phyloP scores from a whole-genome alignment of 768 basidiomycete genomes.

The Cystofilobasidium ferigula region DNA sequence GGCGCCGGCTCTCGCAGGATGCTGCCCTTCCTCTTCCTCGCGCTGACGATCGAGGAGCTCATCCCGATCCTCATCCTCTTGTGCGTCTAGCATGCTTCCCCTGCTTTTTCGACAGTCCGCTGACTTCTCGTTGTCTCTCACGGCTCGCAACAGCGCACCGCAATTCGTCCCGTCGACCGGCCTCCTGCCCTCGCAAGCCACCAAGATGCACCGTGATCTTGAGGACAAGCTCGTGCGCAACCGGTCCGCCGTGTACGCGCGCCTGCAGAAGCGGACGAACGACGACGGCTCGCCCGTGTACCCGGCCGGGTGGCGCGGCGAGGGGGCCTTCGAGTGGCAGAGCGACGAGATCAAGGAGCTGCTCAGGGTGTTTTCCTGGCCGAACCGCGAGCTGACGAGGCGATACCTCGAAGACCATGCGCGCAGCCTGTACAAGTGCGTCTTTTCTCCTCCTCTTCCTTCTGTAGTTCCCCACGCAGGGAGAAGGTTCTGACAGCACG shows the following conservation, averaged over 20 bases:
- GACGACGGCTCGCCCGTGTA: neutral
- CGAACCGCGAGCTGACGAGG: neutral
- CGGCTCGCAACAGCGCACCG: neutral
- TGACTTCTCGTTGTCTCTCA: neutral
- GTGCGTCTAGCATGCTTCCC: neutral
- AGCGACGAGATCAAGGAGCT: conserved; percentile 4
- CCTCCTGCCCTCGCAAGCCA: neutral
- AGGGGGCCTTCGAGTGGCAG: neutral
- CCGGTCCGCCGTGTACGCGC: neutral
- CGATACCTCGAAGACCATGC: neutral
- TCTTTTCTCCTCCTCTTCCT: neutral
- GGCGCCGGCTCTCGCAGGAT: neutral
- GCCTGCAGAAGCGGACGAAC: neutral
- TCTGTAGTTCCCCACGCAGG: too few species aligned
- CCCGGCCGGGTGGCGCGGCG: neutral
- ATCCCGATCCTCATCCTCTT: conserved; percentile 1
- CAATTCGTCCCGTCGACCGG: neutral
- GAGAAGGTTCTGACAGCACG: neutral
- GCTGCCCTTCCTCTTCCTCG: conserved; percentile 1
- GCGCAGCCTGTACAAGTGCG: neutral
- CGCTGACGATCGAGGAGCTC: conserved; percentile 3
- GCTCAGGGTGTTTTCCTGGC: neutral
- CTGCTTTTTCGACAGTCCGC: too few species aligned
- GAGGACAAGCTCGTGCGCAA: neutral
- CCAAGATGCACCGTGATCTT: neutral